These are phyloP conservation scores for Hypholoma fasciculare DNA, from an alignment of 768 basidiomycete species.

Conservation along the genomic window DNA sequence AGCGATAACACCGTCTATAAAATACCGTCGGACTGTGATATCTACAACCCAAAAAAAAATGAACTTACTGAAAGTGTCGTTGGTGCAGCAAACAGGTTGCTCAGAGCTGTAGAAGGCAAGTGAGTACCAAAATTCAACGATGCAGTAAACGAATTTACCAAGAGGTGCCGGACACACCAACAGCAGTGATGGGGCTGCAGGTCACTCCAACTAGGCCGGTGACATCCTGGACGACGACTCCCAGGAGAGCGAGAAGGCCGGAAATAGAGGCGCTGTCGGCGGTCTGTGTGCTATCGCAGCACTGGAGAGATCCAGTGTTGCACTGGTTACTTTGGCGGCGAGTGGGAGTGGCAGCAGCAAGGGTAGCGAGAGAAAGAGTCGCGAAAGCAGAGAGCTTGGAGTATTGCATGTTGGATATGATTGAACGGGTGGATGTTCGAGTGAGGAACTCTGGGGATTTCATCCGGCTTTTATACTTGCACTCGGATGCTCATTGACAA, in stretches of 20 bases:
- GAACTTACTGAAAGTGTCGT: constrained; percentile 18
- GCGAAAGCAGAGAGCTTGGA: constrained; percentile 18
- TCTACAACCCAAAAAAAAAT: neutral
- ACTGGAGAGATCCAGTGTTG: constrained; percentile 6
- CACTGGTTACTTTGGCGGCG: constrained; percentile 9
- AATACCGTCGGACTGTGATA: neutral
- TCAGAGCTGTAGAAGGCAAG: constrained; percentile 6
- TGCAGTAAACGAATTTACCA: neutral
- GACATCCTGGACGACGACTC: constrained; percentile 9
- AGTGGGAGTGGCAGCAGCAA: constrained; percentile 19
- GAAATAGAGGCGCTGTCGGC: neutral
- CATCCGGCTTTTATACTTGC: constrained; percentile 4
- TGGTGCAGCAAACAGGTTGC: constrained; percentile 19
- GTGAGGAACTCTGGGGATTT: neutral
- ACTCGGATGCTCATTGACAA: neutral
- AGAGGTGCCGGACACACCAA: constrained; percentile 15
- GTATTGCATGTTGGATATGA: constrained; percentile 18
- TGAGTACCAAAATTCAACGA: neutral
- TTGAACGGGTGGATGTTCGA: constrained; percentile 16
- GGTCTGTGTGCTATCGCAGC: constrained; percentile 2
- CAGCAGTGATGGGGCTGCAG: constrained; percentile 16
- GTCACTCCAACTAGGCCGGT: constrained; percentile 11
- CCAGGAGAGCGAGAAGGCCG: constrained; percentile 13
- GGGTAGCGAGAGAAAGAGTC: constrained; percentile 20
- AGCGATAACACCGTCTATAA: neutral